Conservation (phyloP, 805 yeast species). For the Maudiozyma barnettii region DNA sequence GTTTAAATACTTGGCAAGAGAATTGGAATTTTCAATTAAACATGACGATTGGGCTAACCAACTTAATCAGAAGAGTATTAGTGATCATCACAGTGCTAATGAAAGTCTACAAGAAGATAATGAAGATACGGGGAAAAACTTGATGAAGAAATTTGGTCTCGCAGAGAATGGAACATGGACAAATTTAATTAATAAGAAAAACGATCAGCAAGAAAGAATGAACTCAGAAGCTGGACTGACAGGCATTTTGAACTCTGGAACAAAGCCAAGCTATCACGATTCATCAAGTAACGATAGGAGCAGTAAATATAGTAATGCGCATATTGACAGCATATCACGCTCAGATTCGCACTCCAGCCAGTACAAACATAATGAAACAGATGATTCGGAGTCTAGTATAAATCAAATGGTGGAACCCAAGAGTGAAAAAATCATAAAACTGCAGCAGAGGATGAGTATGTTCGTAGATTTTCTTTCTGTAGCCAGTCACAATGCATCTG, state of each 20-base stretch:
- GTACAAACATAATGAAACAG: background rate
- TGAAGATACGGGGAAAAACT: conserved; percentile 13
- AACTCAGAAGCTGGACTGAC: background rate
- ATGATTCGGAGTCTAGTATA: background rate
- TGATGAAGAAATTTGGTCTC: conserved; percentile 25
- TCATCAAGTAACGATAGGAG: background rate
- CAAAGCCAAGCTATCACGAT: background rate
- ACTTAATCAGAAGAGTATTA: background rate
- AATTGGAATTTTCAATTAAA: conserved; percentile 24
- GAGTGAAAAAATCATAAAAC: background rate
- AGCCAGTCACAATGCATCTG: conserved; percentile 28
- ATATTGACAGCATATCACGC: background rate
- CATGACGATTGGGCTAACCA: background rate
- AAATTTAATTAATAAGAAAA: conserved; percentile 17
- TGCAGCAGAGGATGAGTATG: conserved; percentile 12
- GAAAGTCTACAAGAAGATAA: conserved; percentile 8
- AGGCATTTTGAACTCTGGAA: background rate
- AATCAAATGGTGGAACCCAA: background rate
- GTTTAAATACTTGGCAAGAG: conserved; percentile 27
- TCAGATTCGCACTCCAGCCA: background rate
- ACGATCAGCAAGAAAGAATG: conserved; percentile 4
- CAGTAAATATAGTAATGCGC: background rate
- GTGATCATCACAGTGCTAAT: background rate
- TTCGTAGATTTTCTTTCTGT: conserved; percentile 20
- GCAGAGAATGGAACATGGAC: conserved; percentile 28